phyloP scores from a whole-genome alignment of 176 grass and related monocot genomes.

The Carex pumila region DNA sequence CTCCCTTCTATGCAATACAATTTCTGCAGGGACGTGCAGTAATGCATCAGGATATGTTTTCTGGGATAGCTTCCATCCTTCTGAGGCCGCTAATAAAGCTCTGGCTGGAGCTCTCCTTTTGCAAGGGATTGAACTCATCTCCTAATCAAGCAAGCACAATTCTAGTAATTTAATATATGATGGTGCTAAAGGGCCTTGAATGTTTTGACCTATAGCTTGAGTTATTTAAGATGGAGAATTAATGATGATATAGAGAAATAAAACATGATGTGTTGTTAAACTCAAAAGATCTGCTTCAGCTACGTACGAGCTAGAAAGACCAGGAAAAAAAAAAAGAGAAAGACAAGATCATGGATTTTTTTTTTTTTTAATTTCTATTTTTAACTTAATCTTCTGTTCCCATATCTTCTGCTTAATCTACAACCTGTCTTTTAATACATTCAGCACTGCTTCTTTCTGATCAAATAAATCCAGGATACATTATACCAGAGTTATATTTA shows the following conservation, averaged over 20 bases:
- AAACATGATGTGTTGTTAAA: neutral
- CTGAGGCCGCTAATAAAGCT: constrained; percentile 84
- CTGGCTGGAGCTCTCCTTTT: constrained; percentile 57
- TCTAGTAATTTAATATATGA: neutral
- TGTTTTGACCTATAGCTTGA: neutral
- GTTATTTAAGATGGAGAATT: neutral
- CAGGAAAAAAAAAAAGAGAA: no score
- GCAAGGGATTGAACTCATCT: constrained; percentile 75
- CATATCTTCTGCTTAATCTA: neutral
- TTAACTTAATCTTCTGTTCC: no score
- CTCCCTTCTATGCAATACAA: constrained; percentile 65
- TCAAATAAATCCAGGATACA: neutral
- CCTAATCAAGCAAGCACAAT: constrained; percentile 21
- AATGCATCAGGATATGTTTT: constrained; percentile 88
- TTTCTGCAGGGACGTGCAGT: constrained; percentile 57
- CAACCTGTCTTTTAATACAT: neutral
- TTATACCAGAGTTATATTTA: neutral
- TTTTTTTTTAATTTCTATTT: no score
- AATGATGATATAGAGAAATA: neutral
- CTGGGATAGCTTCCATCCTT: constrained; percentile 96
- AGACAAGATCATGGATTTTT: no score
- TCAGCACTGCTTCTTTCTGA: neutral
- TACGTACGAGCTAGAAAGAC: neutral
- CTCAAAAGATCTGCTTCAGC: neutral
- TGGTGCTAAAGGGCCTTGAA: neutral